Base-by-base conservation (phyloP, 805 yeast species). In the Lachancea thermotolerans region DNA sequence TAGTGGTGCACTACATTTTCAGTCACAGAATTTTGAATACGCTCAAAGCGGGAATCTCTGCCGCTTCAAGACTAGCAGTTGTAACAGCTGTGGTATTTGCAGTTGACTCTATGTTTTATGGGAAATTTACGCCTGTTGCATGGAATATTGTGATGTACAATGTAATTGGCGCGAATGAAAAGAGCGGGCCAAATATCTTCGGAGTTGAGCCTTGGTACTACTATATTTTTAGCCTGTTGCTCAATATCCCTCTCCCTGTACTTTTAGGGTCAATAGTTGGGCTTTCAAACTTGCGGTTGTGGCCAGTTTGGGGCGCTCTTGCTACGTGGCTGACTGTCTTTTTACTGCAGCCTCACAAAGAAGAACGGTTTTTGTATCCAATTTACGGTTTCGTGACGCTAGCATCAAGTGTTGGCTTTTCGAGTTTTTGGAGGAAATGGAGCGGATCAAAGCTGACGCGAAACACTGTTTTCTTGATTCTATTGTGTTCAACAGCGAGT, bases 341-440 rank as follows among this genome's bases (percentile, higher is more conserved):
- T 58, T 70, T 72, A 49, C 49, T 67, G 4, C 96, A 89, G 57
- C 93, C 96, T 3, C 97, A 90, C 61, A 90, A 90, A 61, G 97
- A 90, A 60, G 98, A 91, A 62, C 72, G 97, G 49, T 91, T 91
- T 60, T 62, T 91, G 52, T 91, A 88, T 56, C 95, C 95, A 12
- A 72, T 86, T 0, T 91, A 90, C 59, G 83, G 89, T 10, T 69
- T 83, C 42, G 70, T 91, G 17, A 65, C 78, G 3, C 52, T 85
- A 16, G 71, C 79, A 37, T 89, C 87, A 3, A 77, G 91, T 0
- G 54, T 83, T 3, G 66, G 76, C 2, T 56, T 67, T 62, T 47
- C 29, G 56, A 55, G 33, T 30, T 49, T 7, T 42, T 56, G 36
- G 49, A 51, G 11, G 27, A 43, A 44, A 11, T 29, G 27, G 29